Evolutionary conservation across 352 stramenopile genomes (phyloP), one percentile per base, ranked within the genome.

Genomic region (Pythium utonaiense): DNA sequence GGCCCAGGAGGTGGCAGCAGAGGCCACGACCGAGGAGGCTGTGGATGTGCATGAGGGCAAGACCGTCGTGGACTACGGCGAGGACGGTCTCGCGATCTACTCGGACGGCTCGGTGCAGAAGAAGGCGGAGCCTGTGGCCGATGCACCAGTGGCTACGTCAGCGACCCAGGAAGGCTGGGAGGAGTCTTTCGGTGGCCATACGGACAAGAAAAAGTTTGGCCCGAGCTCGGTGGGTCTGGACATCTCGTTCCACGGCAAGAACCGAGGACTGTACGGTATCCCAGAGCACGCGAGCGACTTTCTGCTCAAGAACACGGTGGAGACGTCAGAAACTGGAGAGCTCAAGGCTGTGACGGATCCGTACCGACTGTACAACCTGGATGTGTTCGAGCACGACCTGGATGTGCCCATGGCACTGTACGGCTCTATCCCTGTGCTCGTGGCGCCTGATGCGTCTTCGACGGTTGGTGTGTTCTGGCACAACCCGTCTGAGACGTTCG

Each of bases 311-410:
- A 82, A 93, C 53, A 99, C 97, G 8, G 57, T 92, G 25, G 73
- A 85, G n/a, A 24, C 34, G 9, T 45, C 41, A 42, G 73, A 36
- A 41, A 60, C 13, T 21, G 66, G 22, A 27, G 57, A 33, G 30
- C 48, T 44, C 27, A 79, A 75, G 54, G 69, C 71, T 3, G 22
- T 83, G 10, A 77, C 70, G n/a, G 96, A 99, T 59, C 98, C 98
- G 8, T 99, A 99, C 73, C 89, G 98, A 8, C 81, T 99, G 50
- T 99, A 99, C 79, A 99, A 98, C 65, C 81, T 99, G 31, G 98
- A 99, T 69, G 98, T 99, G 19, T 99, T 99, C 69, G 97, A 99
- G 80, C 99, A 99, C 75, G 97, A 99, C 60, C 79, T 99, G 59
- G 93, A 99, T 69, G 89, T 97, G 28, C 93, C 96, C n/a, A 99